Evolutionary conservation across 192 early-diverging fungal genomes (phyloP).

Genomic region (Paraglomus occultum): DNA sequence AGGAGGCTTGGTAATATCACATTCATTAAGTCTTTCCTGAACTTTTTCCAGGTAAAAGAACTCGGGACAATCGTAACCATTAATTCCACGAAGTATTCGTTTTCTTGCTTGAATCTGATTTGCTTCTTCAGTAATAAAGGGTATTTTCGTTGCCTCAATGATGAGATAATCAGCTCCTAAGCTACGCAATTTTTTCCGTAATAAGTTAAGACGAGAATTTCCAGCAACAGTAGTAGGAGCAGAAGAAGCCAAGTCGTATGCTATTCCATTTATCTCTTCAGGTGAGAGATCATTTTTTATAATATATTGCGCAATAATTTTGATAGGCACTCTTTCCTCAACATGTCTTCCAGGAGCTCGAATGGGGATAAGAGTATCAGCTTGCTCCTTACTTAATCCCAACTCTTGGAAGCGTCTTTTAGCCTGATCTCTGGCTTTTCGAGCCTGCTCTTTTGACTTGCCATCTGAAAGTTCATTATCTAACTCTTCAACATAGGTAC

Average conservation of each 20-base stretch:
- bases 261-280: slow-evolving; percentile 12
- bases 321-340: slow-evolving; percentile 2
- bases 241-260: slow-evolving; percentile 16
- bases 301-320: slow-evolving; percentile 18
- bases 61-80: not conserved
- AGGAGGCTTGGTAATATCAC: slow-evolving; percentile 14
- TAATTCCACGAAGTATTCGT: not conserved
- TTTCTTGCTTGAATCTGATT: slow-evolving; percentile 10
- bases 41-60: slow-evolving; percentile 17
- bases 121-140: slow-evolving; percentile 23
- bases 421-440: slow-evolving; percentile 19
- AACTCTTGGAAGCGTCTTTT: slow-evolving; percentile 22
- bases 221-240: slow-evolving; percentile 5
- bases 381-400: not conserved
- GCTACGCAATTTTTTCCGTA: slow-evolving; percentile 18
- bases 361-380: not conserved
- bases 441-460: slow-evolving; percentile 11
- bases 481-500: not conserved
- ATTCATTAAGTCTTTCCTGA: slow-evolving; percentile 17
- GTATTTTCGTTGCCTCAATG: slow-evolving; percentile 17
- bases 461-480: slow-evolving; percentile 22
- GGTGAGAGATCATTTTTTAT: slow-evolving; percentile 14
- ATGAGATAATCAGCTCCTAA: slow-evolving; percentile 10
- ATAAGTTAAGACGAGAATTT: slow-evolving; percentile 25
- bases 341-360: slow-evolving; percentile 6